Evolutionary conservation across 805 yeast species (phyloP).

Genomic region (Saturnispora serradocipensis): DNA sequence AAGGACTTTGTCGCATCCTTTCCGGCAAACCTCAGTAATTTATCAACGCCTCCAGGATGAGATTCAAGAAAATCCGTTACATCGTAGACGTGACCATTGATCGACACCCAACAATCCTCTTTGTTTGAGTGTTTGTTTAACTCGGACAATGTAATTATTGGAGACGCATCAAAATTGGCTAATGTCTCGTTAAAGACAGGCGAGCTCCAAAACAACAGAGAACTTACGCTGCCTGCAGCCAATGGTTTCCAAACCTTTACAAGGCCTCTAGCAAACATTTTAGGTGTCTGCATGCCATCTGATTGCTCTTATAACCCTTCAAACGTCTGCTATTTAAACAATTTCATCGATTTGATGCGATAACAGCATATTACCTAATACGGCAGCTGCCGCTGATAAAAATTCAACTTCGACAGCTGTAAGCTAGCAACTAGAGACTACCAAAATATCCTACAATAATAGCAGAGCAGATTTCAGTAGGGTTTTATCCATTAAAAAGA

Average conservation of each 20-base stretch:
- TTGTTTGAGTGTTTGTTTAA: conserved; percentile 37
- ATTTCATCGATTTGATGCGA: neutral
- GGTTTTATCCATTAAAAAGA: neutral
- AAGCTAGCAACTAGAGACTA: neutral
- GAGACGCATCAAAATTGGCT: conserved; percentile 18
- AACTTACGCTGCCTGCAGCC: neutral
- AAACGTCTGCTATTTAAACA: neutral
- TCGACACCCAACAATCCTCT: conserved; percentile 78
- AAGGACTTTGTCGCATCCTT: conserved; percentile 34
- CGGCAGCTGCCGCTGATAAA: neutral
- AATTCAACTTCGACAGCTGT: neutral
- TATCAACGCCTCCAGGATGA: conserved; percentile 89
- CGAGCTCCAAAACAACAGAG: neutral
- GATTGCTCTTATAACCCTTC: neutral
- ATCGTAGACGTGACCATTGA: conserved; percentile 77
- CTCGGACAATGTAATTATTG: conserved; percentile 6
- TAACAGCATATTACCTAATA: neutral
- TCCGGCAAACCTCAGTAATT: conserved; percentile 74
- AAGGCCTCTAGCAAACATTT: neutral
- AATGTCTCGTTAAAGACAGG: conserved; percentile 54
- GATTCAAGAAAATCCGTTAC: conserved; percentile 73
- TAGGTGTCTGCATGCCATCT: neutral
- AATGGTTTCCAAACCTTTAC: neutral
- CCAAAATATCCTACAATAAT: neutral
- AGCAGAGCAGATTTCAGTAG: too few species aligned